A percentile compares a stretch with the other conserved stretches of the same genome.
These are phyloP conservation scores for Niebla homalea DNA, from an alignment of 495 filamentous ascomycete genomes.

Conservation along the genomic window DNA sequence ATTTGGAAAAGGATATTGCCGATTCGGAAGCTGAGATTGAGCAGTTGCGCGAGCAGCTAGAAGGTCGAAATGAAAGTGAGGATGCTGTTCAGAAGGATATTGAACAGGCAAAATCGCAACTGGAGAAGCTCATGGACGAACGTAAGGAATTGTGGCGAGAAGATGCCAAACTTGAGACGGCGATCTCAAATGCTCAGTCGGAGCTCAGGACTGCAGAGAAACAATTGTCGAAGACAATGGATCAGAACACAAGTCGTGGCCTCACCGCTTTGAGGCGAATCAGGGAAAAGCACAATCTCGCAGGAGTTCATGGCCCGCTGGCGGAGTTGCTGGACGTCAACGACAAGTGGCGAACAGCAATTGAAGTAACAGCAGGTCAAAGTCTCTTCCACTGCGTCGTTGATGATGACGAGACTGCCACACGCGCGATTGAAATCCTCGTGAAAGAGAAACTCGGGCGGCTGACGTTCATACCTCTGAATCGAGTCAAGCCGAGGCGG, in stretches of 20 bases:
- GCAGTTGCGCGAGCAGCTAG: conserved; percentile 56
- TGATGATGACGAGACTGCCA: conserved; percentile 80
- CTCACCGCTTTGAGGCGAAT: conserved; percentile 69
- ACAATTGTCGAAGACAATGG: conserved; percentile 73
- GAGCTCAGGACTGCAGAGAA: conserved; percentile 67
- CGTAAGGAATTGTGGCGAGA: conserved; percentile 85
- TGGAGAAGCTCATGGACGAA: conserved; percentile 72
- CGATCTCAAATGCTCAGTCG: conserved; percentile 56
- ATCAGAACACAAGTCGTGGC: conserved; percentile 70
- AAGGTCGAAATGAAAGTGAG: conserved; percentile 62
- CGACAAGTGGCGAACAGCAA: conserved; percentile 76
- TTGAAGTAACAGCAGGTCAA: conserved; percentile 84
- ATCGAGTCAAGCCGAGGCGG: conserved; percentile 53
- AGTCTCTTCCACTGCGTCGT: conserved; percentile 96
- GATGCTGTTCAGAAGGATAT: conserved; percentile 58
- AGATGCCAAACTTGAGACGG: conserved; percentile 69
- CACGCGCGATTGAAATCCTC: conserved; percentile 63
- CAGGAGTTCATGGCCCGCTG: conserved; percentile 84
- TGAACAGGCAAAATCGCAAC: conserved; percentile 62
- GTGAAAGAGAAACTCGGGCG: conserved; percentile 71
- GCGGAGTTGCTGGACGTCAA: conserved; percentile 78
- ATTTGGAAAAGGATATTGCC: conserved; percentile 56
- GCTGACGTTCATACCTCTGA: conserved; percentile 89
- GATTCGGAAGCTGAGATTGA: conserved; percentile 60
- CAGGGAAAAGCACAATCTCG: conserved; percentile 59